phyloP scores from a whole-genome alignment of 23 red algal species.

The Gracilaria gracilis region DNA sequence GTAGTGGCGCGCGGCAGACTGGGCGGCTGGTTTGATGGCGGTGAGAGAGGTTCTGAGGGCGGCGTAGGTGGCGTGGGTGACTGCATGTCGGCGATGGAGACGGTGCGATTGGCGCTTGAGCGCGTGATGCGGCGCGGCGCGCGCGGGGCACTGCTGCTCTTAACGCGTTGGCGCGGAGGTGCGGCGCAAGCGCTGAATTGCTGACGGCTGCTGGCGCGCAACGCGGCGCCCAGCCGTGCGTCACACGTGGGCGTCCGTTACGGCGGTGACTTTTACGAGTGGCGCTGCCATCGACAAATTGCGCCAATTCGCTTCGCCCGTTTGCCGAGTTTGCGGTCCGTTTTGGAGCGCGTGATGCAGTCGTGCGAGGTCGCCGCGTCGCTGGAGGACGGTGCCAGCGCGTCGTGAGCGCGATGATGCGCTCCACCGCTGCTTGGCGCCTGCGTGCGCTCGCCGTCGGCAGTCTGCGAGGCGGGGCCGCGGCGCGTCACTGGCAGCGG shows the following conservation, averaged over 20 bases:
- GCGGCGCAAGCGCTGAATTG: neutral
- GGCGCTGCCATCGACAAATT: neutral
- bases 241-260: slow-evolving; percentile 23
- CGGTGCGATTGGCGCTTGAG: neutral
- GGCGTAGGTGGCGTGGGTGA: neutral
- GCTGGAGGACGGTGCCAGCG: neutral
- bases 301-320: neutral
- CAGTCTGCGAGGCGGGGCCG: neutral
- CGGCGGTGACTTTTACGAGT: neutral
- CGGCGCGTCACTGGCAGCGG: neutral
- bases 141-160: neutral
- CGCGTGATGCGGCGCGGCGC: slow-evolving; percentile 7
- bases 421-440: neutral
- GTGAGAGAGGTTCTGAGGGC: neutral
- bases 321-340: neutral
- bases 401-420: neutral
- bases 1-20: slow-evolving; percentile 37
- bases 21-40: neutral
- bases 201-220: slow-evolving; percentile 6
- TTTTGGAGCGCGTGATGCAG: neutral
- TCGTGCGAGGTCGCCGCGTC: neutral
- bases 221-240: slow-evolving; percentile 18
- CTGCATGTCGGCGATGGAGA: slow-evolving; percentile 2
- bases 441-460: slow-evolving; percentile 10
- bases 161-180: neutral